Evolutionary conservation across 2,329 filamentous ascomycete species (phyloP), one percentile per base, ranked within the genome.

Genomic region (Fusarium oligoseptatum): DNA sequence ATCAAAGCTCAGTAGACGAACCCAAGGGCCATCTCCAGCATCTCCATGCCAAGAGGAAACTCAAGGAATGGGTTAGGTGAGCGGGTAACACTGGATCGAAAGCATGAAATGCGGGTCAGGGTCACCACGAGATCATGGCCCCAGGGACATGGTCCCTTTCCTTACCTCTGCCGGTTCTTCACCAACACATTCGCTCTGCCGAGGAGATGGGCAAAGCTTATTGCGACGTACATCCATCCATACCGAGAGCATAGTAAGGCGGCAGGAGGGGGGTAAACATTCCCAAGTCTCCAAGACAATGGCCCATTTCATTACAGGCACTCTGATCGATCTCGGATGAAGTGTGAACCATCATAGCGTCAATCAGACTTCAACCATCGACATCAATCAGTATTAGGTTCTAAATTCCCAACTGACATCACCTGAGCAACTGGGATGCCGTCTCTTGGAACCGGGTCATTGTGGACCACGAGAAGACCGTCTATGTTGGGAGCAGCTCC

Each of bases 1-100:
- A 9, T 10, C 39, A 11, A 20, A 43, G n/a, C 39, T 43, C n/a
- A 48, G 22, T 4, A 24, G 12, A 48, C 22, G 10, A 32, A 12
- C 27, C 6, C 15, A n/a, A n/a, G 17, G 10, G 17, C 9, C 48
- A 52, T 32, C 48, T 32, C 17, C 17, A 55, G 27, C 32, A 43
- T n/a, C 4, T 12, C 48, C 52, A 24, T 20, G 52, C 52, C 52
- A 56, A 56, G 52, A 12, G 29, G 34, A 14, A n/a, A 9, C n/a
- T 56, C 12, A 36, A 22, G 27, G 15, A 10, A 36, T 56, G n/a
- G 52, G 52, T 56, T 56, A 56, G 52, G 52, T 3, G 32, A 36
- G 52, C 52, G 52, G 52, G 29, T 56, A 56, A 36, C n/a, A 56
- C n/a, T 36, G 52, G 52, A 36, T 56, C 52, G 43, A 32, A 52